These are phyloP conservation scores for Nemania sp. DNA, from an alignment of 2,329 filamentous ascomycete genomes.

Conservation along the genomic window DNA sequence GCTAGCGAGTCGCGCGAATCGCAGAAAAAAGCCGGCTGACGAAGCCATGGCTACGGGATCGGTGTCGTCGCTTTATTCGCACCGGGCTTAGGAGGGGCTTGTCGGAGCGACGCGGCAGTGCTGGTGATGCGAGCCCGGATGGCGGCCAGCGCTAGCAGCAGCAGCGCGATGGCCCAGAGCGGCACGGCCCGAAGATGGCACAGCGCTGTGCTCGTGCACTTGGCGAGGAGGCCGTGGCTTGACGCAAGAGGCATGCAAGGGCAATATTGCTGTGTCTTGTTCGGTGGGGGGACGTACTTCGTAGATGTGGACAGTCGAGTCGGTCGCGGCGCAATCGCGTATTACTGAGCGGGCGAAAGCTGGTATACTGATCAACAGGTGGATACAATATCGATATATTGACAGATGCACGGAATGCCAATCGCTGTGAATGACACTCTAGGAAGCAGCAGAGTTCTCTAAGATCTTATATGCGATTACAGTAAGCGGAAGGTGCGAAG, in stretches of 20 bases:
- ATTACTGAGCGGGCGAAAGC: no score
- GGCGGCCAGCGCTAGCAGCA: conserved; percentile 42
- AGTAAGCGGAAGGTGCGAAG: no score
- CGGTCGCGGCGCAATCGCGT: no score
- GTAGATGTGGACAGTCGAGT: no score
- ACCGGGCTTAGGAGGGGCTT: conserved; percentile 4
- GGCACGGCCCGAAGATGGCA: conserved; percentile 46
- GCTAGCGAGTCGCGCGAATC: conserved; percentile 29
- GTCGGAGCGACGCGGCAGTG: conserved; percentile 9
- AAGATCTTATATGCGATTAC: no score
- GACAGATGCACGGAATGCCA: no score
- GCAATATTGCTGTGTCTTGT: neutral
- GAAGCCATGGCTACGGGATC: conserved; percentile 32
- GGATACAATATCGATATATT: no score
- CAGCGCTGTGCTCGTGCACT: conserved; percentile 48
- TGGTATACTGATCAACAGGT: no score
- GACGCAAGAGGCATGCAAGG: conserved; percentile 34
- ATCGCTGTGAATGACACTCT: no score
- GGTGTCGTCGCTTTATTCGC: conserved; percentile 10
- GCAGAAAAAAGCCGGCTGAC: conserved; percentile 28
- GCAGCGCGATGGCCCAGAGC: conserved; percentile 48
- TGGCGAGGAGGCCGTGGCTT: conserved; percentile 39
- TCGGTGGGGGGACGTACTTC: neutral
- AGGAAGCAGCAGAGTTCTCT: no score
- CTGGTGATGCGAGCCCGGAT: conserved; percentile 37